Conservation (phyloP, 2,329 filamentous ascomycete genomes). For the Fusarium chuoi region DNA sequence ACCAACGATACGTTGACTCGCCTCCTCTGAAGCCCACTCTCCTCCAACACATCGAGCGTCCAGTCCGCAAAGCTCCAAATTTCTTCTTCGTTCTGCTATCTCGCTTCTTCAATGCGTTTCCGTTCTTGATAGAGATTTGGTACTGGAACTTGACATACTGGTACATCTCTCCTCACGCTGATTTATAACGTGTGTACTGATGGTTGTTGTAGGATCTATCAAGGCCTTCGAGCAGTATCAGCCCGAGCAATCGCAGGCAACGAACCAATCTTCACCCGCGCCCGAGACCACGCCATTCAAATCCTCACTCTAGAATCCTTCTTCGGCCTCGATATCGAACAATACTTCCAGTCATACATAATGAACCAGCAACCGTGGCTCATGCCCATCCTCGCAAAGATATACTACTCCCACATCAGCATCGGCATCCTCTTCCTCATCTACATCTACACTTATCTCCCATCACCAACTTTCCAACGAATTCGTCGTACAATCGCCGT, state of each 20-base stretch:
- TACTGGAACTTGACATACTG: conserved; percentile 53
- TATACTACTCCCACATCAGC: conserved; percentile 60
- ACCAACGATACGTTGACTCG: conserved; percentile 26
- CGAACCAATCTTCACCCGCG: conserved; percentile 50
- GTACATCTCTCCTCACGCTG: conserved; percentile 1
- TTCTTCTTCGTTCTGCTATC: conserved; percentile 41
- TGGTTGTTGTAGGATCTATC: conserved; percentile 50
- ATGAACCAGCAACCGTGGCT: conserved; percentile 50
- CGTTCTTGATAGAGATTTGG: conserved; percentile 51
- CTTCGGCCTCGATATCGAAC: conserved; percentile 54
- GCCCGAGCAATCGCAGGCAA: conserved; percentile 54
- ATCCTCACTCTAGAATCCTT: conserved; percentile 52
- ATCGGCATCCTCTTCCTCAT: conserved; percentile 58
- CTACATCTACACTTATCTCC: conserved; percentile 58
- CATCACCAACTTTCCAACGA: conserved; percentile 51
- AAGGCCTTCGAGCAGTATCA: conserved; percentile 55
- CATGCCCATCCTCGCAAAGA: conserved; percentile 52
- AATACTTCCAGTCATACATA: conserved; percentile 52
- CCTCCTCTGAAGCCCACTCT: conserved; percentile 38
- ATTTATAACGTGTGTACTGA: not conserved
- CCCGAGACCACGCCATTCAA: conserved; percentile 53
- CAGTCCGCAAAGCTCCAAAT: conserved; percentile 37
- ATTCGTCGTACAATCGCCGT: conserved; percentile 60
- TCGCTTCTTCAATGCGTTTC: conserved; percentile 47
- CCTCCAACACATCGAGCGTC: conserved; percentile 12